phyloP scores from a whole-genome alignment of 1,139 yeast species.

The Debaryomyces subglobosus region DNA sequence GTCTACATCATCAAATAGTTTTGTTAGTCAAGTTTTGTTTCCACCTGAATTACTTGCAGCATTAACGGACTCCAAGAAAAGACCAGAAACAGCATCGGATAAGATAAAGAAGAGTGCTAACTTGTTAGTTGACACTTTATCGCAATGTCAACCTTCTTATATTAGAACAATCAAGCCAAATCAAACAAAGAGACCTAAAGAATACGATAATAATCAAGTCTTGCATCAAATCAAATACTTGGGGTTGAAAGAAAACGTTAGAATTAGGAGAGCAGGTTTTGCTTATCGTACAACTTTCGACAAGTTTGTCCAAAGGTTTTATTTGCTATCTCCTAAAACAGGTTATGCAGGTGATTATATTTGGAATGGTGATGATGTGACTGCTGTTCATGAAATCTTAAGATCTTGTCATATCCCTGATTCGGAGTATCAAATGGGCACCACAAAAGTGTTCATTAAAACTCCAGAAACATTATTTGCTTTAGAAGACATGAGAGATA shows the following conservation, averaged over 20 bases:
- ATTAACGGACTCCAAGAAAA: constrained; percentile 72
- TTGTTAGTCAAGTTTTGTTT: constrained; percentile 64
- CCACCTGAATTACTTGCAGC: constrained; percentile 64
- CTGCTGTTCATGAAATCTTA: constrained; percentile 81
- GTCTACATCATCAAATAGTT: constrained; percentile 68
- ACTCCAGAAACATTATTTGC: constrained; percentile 97
- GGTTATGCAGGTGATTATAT: constrained; percentile 98
- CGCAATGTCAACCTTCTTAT: constrained; percentile 90
- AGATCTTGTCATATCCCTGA: constrained; percentile 78
- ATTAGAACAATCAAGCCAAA: constrained; percentile 98
- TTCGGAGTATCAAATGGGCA: constrained; percentile 89
- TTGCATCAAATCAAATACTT: constrained; percentile 94
- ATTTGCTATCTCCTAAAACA: constrained; percentile 81
- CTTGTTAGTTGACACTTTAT: constrained; percentile 82
- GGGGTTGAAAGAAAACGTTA: constrained; percentile 95
- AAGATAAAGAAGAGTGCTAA: constrained; percentile 93
- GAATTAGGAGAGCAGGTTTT: constrained; percentile 98
- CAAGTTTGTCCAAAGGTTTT: constrained; percentile 95
- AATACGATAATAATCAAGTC: constrained; percentile 87
- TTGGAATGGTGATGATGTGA: constrained; percentile 85
- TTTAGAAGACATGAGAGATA: constrained; percentile 93
- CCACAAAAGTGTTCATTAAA: constrained; percentile 91
- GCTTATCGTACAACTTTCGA: constrained; percentile 98
- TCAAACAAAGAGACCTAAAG: constrained; percentile 87
- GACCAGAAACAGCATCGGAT: constrained; percentile 98